Conservation (phyloP, 805 yeast genomes). For the Candida chauliodis region DNA sequence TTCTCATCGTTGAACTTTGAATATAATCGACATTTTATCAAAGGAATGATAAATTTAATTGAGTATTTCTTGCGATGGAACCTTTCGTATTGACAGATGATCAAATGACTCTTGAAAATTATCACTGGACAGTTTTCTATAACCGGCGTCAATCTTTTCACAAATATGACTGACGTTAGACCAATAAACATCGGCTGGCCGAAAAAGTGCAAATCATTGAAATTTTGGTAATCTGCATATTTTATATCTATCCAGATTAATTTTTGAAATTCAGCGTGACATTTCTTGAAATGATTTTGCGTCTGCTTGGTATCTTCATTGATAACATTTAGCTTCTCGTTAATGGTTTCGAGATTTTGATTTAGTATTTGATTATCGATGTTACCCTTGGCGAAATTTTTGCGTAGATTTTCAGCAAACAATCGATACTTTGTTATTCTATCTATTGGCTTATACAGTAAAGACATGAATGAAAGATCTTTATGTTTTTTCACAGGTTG, state of each 20-base stretch:
- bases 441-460: slow-evolving; percentile 52
- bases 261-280: background rate
- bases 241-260: slow-evolving; percentile 1
- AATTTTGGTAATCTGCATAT: background rate
- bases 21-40: slow-evolving; percentile 29
- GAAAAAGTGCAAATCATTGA: slow-evolving; percentile 25
- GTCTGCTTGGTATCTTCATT: slow-evolving; percentile 1
- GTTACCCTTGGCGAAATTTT: slow-evolving; percentile 14
- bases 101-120: slow-evolving; percentile 49
- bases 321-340: slow-evolving; percentile 11
- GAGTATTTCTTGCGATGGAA: slow-evolving; percentile 17
- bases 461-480: slow-evolving; percentile 53
- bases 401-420: slow-evolving; percentile 36
- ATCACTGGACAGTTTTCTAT: slow-evolving; percentile 29
- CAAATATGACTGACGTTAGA: slow-evolving; percentile 39
- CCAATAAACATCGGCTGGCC: slow-evolving; percentile 47
- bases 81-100: slow-evolving; percentile 24
- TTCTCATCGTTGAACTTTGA: slow-evolving; percentile 17
- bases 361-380: slow-evolving; percentile 14
- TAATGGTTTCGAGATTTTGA: slow-evolving; percentile 10
- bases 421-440: slow-evolving; percentile 49
- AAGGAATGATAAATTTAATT: slow-evolving; percentile 48
- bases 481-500: slow-evolving; percentile 31
- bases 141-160: slow-evolving; percentile 17
- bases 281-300: background rate